These are phyloP conservation scores for Antitrichia curtipendula DNA, from an alignment of 225 moss, liverwort and hornwort genomes.

Conservation along the genomic window DNA sequence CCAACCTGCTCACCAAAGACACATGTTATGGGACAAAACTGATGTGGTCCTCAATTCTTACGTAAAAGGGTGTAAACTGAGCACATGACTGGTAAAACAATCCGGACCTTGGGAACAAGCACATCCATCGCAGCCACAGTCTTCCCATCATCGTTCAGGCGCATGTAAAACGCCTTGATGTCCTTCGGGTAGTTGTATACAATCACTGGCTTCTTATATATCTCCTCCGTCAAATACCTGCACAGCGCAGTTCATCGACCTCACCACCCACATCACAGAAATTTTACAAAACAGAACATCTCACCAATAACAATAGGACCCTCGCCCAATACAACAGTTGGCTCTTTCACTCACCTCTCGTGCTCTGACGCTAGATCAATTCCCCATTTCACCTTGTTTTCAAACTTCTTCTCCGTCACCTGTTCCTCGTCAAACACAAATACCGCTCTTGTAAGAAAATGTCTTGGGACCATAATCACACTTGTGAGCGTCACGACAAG, in stretches of 20 bases:
- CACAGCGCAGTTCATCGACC: neutral
- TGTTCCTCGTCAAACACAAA: neutral
- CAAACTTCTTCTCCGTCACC: conserved; percentile 87
- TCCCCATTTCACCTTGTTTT: conserved; percentile 93
- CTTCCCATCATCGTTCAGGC: conserved; percentile 79
- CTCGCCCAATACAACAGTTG: neutral
- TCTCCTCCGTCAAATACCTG: conserved; percentile 89
- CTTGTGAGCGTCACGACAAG: neutral
- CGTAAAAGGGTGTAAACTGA: neutral
- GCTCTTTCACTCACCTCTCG: conserved; percentile 43
- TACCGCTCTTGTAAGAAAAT: neutral
- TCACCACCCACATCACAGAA: neutral
- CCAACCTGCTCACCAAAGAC: conserved; percentile 41
- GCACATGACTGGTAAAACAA: neutral
- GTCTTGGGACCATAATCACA: neutral
- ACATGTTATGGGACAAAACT: neutral
- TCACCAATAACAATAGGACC: neutral
- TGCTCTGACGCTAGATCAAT: conserved; percentile 93
- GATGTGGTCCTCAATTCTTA: neutral
- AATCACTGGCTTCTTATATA: conserved; percentile 80
- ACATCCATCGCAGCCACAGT: conserved; percentile 99
- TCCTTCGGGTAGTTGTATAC: conserved; percentile 99
- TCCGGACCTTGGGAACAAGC: conserved; percentile 69
- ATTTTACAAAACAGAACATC: neutral
- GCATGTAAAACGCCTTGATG: conserved; percentile 96